Evolutionary conservation across 805 yeast species (phyloP).

Genomic region (Peterozyma xylosa): DNA sequence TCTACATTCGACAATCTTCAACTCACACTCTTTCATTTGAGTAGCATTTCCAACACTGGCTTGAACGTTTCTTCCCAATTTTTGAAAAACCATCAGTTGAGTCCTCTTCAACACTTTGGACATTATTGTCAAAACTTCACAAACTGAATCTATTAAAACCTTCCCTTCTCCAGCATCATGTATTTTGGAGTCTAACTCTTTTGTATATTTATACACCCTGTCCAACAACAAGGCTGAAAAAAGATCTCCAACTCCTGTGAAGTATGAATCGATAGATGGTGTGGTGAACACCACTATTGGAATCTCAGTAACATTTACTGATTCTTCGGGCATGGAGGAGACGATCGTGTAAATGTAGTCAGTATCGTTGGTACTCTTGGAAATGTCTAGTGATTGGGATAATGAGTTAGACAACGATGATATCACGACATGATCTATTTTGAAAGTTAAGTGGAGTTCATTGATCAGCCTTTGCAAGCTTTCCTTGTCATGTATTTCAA

Average conservation of each 20-base stretch:
- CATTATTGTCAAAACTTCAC: constrained; percentile 53
- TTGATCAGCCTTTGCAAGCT: constrained; percentile 30
- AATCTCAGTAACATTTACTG: constrained; percentile 15
- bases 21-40: constrained; percentile 66
- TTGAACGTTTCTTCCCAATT: constrained; percentile 28
- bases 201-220: constrained; percentile 26
- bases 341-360: constrained; percentile 30
- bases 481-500: constrained; percentile 28
- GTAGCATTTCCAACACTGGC: constrained; percentile 50
- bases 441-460: constrained; percentile 33
- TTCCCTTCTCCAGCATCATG: constrained; percentile 35
- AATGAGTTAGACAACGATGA: constrained; percentile 37
- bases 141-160: constrained; percentile 29
- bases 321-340: not conserved
- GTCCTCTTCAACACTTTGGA: constrained; percentile 42
- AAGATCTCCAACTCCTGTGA: constrained; percentile 72
- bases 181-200: constrained; percentile 5
- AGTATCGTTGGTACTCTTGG: constrained; percentile 5
- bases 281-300: constrained; percentile 23
- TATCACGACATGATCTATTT: constrained; percentile 45
- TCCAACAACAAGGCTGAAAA: constrained; percentile 58
- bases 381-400: constrained; percentile 11
- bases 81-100: constrained; percentile 26
- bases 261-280: constrained; percentile 45
- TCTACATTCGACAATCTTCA: constrained; percentile 57